phyloP scores from a whole-genome alignment of 345 rosid genomes.

The Hevea brasiliensis region DNA sequence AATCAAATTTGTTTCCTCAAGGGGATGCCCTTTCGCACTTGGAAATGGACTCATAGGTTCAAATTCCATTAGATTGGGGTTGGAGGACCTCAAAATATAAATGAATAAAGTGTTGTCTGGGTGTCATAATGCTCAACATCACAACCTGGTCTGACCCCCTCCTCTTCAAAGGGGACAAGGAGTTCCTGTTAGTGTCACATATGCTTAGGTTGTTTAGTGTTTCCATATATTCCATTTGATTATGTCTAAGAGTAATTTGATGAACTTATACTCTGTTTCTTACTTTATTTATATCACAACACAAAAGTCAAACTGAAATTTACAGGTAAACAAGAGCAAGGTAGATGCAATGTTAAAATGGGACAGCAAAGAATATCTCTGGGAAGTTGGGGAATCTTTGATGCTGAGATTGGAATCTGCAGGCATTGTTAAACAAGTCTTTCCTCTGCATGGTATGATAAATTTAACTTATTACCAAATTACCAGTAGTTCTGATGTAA shows the following conservation, averaged over 20 bases:
- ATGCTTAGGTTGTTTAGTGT: neutral
- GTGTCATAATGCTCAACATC: neutral
- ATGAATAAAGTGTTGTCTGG: neutral
- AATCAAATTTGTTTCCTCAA: neutral
- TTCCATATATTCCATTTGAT: neutral
- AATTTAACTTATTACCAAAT: slow-evolving; percentile 13
- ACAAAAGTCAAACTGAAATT: slow-evolving; percentile 14
- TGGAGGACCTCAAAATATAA: neutral
- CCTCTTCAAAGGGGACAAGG: neutral
- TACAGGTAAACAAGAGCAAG: slow-evolving; percentile 56
- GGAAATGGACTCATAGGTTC: neutral
- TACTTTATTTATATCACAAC: neutral
- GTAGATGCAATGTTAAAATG: slow-evolving; percentile 39
- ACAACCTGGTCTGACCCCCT: neutral
- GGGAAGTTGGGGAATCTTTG: slow-evolving; percentile 76
- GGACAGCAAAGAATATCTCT: slow-evolving; percentile 47
- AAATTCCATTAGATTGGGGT: neutral
- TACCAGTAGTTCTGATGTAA: slow-evolving; percentile 15
- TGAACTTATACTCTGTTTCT: neutral
- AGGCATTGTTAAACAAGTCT: slow-evolving; percentile 67
- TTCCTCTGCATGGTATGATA: slow-evolving; percentile 77
- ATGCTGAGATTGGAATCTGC: slow-evolving; percentile 60
- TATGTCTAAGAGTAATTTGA: neutral
- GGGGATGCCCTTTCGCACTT: neutral
- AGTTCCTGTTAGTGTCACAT: neutral